Base-by-base conservation (phyloP, 805 yeast genomes). In the Diddensiella santjacobensis region DNA sequence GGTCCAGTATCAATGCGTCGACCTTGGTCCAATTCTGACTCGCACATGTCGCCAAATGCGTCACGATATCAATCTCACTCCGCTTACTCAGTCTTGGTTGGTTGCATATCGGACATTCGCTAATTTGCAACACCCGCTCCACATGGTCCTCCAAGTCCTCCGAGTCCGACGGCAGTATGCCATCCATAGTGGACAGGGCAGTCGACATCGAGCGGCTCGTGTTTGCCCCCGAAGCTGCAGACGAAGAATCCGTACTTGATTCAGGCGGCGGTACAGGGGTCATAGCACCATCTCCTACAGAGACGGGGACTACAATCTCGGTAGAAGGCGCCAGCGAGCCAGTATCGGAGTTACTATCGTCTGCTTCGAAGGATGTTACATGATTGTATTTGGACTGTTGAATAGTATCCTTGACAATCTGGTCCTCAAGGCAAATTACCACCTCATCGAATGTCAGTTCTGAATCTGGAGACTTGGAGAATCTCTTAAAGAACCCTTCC, bases 41-140 rank as follows among this genome's bases (percentile, higher is more conserved):
- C 0, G 87, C 81, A 66, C 99, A 93, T 1, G 87, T 79, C 0
- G 96, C 91, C 46, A 90, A 76, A 68, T 91, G 99, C 1, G 87
- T 80, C n/a, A 87, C 78, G 45, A 87, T 78, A 56, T 88, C 95
- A 36, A 76, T 61, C 58, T 83, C 83, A 48, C 75, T 74, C 47
- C 73, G 71, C 45, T 74, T 73, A 3, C 72, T 66, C 22, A 81
- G 70, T 38, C 84, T 68, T 17, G 83, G 79, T 55, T 77, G 76
- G 44, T 75, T 73, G 66, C 98, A 93, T 8, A 84, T 72, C 0
- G 98, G 98, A 61, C 98, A 93, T 47, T 74, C 75, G 50, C 80
- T 79, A 29, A 86, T 72, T 42, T 74, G 78, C 59, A 87, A 77
- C 3, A 83, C 69, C 41, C 75, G 72, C 36, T 66, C 72, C 13